phyloP scores from a whole-genome alignment of 2,329 filamentous ascomycete species.

The Leptodontidium sp. region DNA sequence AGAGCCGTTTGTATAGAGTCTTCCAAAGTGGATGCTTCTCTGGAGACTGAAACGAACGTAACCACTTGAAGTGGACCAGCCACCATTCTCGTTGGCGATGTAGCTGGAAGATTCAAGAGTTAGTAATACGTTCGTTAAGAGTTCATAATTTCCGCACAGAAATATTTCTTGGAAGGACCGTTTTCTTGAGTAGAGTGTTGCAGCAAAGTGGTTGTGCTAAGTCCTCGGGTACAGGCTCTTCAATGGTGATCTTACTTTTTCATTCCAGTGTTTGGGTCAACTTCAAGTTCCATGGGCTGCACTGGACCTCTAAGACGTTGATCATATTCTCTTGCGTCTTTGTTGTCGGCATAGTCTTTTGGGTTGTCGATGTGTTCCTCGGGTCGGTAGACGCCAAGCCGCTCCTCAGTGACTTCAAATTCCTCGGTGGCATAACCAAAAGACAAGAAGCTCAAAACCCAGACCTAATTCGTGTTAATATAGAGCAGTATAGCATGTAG shows the following conservation, averaged over 20 bases:
- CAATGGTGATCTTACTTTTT: constrained; percentile 68
- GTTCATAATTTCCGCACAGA: no score
- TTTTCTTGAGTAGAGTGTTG: neutral
- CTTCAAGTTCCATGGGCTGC: constrained; percentile 71
- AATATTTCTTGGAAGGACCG: neutral
- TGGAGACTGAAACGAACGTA: constrained; percentile 81
- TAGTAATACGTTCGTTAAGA: neutral
- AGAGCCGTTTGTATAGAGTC: constrained; percentile 74
- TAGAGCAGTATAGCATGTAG: neutral
- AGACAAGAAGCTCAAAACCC: constrained; percentile 82
- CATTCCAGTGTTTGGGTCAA: constrained; percentile 86
- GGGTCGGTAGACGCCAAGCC: constrained; percentile 81
- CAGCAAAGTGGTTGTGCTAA: neutral
- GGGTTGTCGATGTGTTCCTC: constrained; percentile 82
- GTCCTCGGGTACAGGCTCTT: neutral
- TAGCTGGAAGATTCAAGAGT: constrained; percentile 57
- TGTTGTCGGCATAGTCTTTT: constrained; percentile 84
- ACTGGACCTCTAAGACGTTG: constrained; percentile 83
- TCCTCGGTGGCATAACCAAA: constrained; percentile 88
- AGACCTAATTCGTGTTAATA: constrained; percentile 57
- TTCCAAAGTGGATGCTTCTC: constrained; percentile 79
- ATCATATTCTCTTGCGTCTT: constrained; percentile 86
- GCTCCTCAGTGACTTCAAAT: constrained; percentile 83
- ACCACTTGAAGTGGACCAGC: constrained; percentile 89
- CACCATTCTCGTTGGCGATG: constrained; percentile 87